A percentile compares a stretch with the other conserved stretches of the same genome.
Evolutionary conservation across 495 filamentous ascomycete species (phyloP).

Genomic region (Amorphotheca resinae): DNA sequence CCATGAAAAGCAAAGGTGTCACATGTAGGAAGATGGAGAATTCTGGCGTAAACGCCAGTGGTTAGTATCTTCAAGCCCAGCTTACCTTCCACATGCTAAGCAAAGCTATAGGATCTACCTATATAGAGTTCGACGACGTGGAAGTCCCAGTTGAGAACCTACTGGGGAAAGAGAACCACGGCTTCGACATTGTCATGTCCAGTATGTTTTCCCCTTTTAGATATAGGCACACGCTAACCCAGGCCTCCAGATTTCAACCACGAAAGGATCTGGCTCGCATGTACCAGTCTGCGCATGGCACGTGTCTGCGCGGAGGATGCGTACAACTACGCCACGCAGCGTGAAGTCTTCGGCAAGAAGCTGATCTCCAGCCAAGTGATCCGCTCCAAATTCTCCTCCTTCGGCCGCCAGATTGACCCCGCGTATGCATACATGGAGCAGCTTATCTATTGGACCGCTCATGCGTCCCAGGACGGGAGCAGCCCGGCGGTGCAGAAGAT

Average conservation of each 20-base stretch:
- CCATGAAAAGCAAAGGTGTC: conserved; percentile 33
- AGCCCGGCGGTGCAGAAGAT: not conserved
- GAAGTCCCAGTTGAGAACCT: conserved; percentile 58
- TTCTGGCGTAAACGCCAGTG: conserved; percentile 20
- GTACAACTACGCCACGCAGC: conserved; percentile 32
- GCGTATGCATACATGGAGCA: conserved; percentile 26
- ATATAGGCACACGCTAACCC: not conserved
- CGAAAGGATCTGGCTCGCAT: conserved; percentile 33
- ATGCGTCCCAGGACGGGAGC: not conserved
- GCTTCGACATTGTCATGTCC: conserved; percentile 65
- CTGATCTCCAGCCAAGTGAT: conserved; percentile 35
- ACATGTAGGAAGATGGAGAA: conserved; percentile 18
- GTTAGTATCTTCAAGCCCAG: conserved; percentile 6
- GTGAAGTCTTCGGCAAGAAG: conserved; percentile 34
- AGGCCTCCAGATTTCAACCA: conserved; percentile 30
- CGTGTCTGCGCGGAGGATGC: conserved; percentile 35
- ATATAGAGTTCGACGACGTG: conserved; percentile 59
- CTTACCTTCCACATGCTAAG: not conserved
- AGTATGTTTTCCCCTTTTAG: conserved; percentile 20
- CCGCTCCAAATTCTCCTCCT: conserved; percentile 32
- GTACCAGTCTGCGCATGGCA: conserved; percentile 31
- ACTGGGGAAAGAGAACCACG: conserved; percentile 60
- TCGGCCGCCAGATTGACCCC: conserved; percentile 33
- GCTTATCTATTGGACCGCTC: not conserved
- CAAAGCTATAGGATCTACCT: conserved; percentile 24